Percentiles rank a stretch among this genome's conserved stretches.
Evolutionary conservation across 108 stramenopile genomes (phyloP).

Genomic region (Pseudonitzschia pungens): DNA sequence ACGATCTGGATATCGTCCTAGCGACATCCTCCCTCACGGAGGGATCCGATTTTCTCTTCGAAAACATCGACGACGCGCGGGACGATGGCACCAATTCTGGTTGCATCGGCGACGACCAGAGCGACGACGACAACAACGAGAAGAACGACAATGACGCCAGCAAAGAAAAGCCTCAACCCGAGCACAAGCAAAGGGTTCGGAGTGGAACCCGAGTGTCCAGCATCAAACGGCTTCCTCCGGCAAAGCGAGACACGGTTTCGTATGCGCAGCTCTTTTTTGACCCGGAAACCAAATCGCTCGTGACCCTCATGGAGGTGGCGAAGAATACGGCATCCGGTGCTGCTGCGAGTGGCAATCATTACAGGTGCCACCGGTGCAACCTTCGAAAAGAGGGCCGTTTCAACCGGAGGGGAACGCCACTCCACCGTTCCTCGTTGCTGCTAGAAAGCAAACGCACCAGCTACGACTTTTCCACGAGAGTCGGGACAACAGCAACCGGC

Average conservation of each 20-base stretch:
- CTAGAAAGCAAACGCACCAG: neutral
- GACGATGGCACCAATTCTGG: neutral
- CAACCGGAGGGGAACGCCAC: neutral
- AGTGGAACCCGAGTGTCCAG: neutral
- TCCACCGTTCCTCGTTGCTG: neutral
- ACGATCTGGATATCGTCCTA: neutral
- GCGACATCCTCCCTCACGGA: neutral
- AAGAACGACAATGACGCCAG: neutral
- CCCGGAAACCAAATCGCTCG: constrained; percentile 28
- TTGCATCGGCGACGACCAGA: neutral
- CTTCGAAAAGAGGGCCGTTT: neutral
- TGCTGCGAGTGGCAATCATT: too few species aligned
- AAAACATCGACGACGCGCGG: neutral
- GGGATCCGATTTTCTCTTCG: neutral
- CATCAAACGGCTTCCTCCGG: neutral
- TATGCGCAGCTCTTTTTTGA: constrained; percentile 38
- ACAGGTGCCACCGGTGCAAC: neutral
- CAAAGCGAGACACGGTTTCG: neutral
- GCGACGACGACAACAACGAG: neutral
- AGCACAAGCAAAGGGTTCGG: neutral
- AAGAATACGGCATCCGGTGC: neutral
- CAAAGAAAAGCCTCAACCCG: neutral
- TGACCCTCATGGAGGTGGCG: constrained; percentile 28
- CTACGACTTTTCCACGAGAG: neutral
- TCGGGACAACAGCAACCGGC: neutral